Evolutionary conservation across 768 basidiomycete species (phyloP), one percentile per base, ranked within the genome.

Genomic region (Kwoniella dendrophila): DNA sequence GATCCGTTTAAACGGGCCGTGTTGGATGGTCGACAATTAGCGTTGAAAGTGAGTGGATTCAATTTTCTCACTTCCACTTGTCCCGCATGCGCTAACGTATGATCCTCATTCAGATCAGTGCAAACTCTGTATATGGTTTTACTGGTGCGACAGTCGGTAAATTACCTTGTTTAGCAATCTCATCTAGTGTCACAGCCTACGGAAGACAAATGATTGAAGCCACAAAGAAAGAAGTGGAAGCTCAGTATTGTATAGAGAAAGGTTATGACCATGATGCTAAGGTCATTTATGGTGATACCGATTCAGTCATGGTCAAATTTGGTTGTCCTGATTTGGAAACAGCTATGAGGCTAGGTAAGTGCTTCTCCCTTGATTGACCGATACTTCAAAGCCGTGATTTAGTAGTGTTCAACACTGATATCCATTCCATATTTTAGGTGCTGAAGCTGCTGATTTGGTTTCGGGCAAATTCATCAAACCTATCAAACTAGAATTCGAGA

Each of bases 141-240:
- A 97, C 96, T 5, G 96, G 96, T 38, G 96, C 96, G 0, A 98
- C 96, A 0, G 84, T 98, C 67, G 96, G 96, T 57, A 98, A 97
- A 79, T 82, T 99, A 16, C 93, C 96, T 3, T 99, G 96, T 82
- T 83, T 98, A 41, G 82, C 92, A 10, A 99, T 99, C 64, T 98
- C 96, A 14, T 97, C 94, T 1, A 93, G 91, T 80, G 86, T 87
- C 41, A 99, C 96, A 1, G 86, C 96, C 0, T 99, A 96, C 78
- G 96, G 96, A 70, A 91, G 96, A 60, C 89, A 96, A 78, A 99
- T 99, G 96, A 98, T 99, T 63, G 95, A 98, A 78, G 87, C 86
- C 76, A 99, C 96, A 1, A 98, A 94, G 78, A 84, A 88, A 81
- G 90, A 88, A 38, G 95, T 98, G 4, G 94, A 97, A 77, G 84